Conservation (phyloP, 106 monocot species). For the Acorus gramineus region DNA sequence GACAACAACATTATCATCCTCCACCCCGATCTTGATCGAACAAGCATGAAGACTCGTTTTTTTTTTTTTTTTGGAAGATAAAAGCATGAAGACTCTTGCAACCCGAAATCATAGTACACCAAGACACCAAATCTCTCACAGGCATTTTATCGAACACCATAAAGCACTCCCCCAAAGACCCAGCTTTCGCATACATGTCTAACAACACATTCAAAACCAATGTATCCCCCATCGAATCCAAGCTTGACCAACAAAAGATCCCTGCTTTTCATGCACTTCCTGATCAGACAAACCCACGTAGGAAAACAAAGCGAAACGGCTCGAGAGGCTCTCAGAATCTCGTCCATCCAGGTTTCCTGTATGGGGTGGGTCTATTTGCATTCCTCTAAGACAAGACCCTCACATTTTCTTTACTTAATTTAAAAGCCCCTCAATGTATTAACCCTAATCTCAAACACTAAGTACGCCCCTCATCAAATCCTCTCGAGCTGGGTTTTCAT, state of each 20-base stretch:
- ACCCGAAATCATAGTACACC: slow-evolving; percentile 70
- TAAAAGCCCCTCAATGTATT: no score
- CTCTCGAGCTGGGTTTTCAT: no score
- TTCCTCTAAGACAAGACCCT: no score
- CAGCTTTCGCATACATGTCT: slow-evolving; percentile 53
- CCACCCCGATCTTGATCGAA: slow-evolving; percentile 64
- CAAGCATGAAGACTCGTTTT: slow-evolving; percentile 62
- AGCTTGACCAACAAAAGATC: slow-evolving; percentile 29
- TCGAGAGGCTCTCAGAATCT: no score
- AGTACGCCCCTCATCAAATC: no score
- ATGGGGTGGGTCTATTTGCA: no score
- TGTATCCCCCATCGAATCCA: slow-evolving; percentile 37
- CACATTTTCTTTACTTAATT: no score
- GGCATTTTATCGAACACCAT: slow-evolving; percentile 86
- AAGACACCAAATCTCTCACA: slow-evolving; percentile 49
- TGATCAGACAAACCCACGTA: slow-evolving; percentile 33
- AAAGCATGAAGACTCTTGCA: slow-evolving; percentile 58
- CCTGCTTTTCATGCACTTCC: slow-evolving; percentile 40
- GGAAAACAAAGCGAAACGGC: no score
- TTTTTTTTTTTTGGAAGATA: no score
- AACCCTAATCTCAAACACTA: no score
- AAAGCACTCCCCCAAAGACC: slow-evolving; percentile 15
- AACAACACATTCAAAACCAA: slow-evolving; percentile 57
- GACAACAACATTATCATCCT: slow-evolving; percentile 43
- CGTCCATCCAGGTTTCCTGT: no score